A percentile compares a stretch with the other conserved stretches of the same genome.
phyloP scores from a whole-genome alignment of 345 rosid genomes.

The Eucalyptus grandis region DNA sequence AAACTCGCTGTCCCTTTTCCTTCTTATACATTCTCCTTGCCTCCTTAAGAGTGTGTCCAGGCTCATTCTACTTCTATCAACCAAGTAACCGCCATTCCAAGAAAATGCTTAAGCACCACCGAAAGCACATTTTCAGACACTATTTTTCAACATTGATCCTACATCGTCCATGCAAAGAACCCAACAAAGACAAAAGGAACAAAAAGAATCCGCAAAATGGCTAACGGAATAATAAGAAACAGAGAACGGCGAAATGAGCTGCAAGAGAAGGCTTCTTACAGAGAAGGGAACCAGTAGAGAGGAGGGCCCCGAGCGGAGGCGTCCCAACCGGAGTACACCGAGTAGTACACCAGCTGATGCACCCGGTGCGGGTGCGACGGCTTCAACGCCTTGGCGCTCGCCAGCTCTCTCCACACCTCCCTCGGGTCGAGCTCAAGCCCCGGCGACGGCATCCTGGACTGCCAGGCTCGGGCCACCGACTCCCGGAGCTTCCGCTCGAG shows the following conservation, averaged over 20 bases:
- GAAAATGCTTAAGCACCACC: too few relatives aligned
- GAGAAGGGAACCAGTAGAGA: slow-evolving; percentile 82
- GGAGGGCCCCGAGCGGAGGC: slow-evolving; percentile 53
- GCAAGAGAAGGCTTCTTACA: slow-evolving; percentile 14
- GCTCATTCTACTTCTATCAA: neutral
- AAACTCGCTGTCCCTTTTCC: neutral
- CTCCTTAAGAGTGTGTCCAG: neutral
- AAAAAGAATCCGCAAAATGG: neutral
- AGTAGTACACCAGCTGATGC: slow-evolving; percentile 66
- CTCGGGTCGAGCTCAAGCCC: slow-evolving; percentile 26
- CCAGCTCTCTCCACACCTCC: slow-evolving; percentile 52
- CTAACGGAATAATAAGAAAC: neutral
- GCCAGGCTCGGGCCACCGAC: slow-evolving; percentile 4
- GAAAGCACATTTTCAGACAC: neutral
- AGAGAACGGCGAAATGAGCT: neutral
- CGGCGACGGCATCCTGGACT: neutral
- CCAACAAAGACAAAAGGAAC: neutral
- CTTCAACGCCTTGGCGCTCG: slow-evolving; percentile 27
- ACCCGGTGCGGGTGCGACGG: slow-evolving; percentile 68
- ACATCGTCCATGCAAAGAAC: neutral
- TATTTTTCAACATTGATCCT: neutral
- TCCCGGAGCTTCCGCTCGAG: slow-evolving; percentile 15
- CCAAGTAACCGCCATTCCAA: neutral
- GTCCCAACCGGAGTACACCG: slow-evolving; percentile 66
- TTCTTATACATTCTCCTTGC: neutral